Base-by-base conservation (phyloP, 345 rosid genomes). In the Aurinia saxatilis region DNA sequence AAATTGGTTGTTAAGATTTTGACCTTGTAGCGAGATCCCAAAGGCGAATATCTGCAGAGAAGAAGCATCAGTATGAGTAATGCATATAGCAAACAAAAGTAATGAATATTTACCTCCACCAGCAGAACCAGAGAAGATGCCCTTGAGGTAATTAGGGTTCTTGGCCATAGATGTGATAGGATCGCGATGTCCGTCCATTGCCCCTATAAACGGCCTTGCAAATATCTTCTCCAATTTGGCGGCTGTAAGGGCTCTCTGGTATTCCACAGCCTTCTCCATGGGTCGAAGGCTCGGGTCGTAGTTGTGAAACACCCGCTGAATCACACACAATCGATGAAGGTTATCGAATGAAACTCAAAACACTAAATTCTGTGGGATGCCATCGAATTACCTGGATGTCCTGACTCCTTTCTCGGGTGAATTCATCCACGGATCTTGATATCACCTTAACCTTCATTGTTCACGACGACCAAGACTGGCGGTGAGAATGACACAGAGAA, bases 1-100 rank as follows among this genome's bases (percentile, higher is more conserved):
- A 37, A 40, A 0, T n/a, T 13, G 31, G 58, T 19, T 49, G 6
- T 18, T 0, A 47, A 49, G 65, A 63, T 31, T n/a, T 7, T 58
- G 57, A 90, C 99, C 95, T 85, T 55, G 90, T 72, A 68, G 95
- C 93, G 4, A 93, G 68, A 74, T 90, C 99, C 96, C 99, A 93
- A 39, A 93, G 87, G 27, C 95, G 95, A 66, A 90, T 85, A 84
- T 93, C 99, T 93, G 86, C 69, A 77, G 46, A 53, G 5, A 13
- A 60, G 52, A 62, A 36, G 50, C 1, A 30, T 39, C 30, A 48
- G 33, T 62, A 49, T 15, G 29, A 27, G n/a, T 5, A 23, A 56
- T 10, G 19, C 7, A 10, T 25, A 49, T 12, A 38, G 15, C 5
- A 27, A 27, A 4, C 31, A 27, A 4, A 27, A 7, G 7, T 27